Base-by-base conservation (phyloP, 306 rosid genomes). In the Aeschynomene evenia region DNA sequence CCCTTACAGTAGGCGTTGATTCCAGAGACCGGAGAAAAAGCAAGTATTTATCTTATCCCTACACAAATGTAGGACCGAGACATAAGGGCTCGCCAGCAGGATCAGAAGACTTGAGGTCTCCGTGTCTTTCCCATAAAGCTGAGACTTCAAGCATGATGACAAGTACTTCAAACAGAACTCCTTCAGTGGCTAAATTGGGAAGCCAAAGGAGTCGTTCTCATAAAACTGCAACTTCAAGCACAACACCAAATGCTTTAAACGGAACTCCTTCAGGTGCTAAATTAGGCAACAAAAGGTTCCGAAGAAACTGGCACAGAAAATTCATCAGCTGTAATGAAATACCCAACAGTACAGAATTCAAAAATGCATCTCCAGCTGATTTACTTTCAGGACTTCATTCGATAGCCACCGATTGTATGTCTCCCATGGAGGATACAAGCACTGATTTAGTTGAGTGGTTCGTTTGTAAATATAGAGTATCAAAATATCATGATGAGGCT, bases 31-130 rank as follows among this genome's bases (percentile, higher is more conserved):
- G 99, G 82, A 91, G 81, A 74, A 89, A 82, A 77, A 95, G 97
- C 59, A 87, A 84, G 85, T 95, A 89, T 76, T 75, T 95, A 70
- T 89, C 96, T 73, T 89, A 73, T 67, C 99, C 95, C 5, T 91
- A 87, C 61, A 52, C 86, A 64, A 84, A 85, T 80, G 70, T 68
- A 78, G 84, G 54, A 79, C 59, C 49, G 74, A 82, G 37, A 68
- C 72, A 52, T 59, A 84, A 80, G 46, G 77, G 59, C 51, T 57
- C 61, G 51, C 78, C 73, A 16, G 70, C 52, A 15, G 87, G 73
- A 81, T 68, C 65, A 50, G 82, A 76, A 28, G 81, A 74, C 14
- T 48, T 67, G 9, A 71, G 7, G 64, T 72, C 74, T 70, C 66
- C 64, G 3, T 12, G 49, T 61, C 72, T 3, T 72, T 15, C 82